A percentile compares a stretch with the other conserved stretches of the same genome.
Evolutionary conservation across 306 rosid species (phyloP).

Genomic region (Dryas drummondii): DNA sequence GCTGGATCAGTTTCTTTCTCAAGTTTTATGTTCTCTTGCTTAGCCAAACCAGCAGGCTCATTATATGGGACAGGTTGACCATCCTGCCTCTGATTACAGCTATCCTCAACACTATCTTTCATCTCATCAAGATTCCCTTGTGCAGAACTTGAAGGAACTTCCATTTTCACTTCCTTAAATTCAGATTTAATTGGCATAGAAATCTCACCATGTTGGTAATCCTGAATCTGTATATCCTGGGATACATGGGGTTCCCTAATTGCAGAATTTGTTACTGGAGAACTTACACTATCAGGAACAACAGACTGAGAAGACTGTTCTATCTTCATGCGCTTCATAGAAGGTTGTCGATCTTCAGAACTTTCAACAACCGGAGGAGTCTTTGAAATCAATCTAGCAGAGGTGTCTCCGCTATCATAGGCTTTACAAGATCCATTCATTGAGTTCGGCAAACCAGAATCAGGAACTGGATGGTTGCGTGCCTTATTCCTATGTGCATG

Average conservation of each 20-base stretch:
- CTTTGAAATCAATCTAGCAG: slow-evolving; percentile 50
- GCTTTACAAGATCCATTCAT: slow-evolving; percentile 59
- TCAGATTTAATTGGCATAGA: slow-evolving; percentile 57
- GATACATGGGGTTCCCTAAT: slow-evolving; percentile 45
- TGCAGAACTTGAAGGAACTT: slow-evolving; percentile 39
- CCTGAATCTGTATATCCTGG: slow-evolving; percentile 51
- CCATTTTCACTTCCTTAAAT: slow-evolving; percentile 59
- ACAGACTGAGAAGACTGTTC: slow-evolving; percentile 63
- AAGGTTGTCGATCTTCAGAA: slow-evolving; percentile 69
- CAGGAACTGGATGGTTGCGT: slow-evolving; percentile 34
- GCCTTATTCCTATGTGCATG: slow-evolving; percentile 39
- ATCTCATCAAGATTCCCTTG: slow-evolving; percentile 49
- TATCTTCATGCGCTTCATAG: slow-evolving; percentile 78
- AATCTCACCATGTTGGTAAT: slow-evolving; percentile 45
- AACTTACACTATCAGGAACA: slow-evolving; percentile 53
- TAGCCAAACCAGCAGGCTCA: slow-evolving; percentile 51
- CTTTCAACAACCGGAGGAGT: slow-evolving; percentile 45
- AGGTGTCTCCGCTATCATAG: slow-evolving; percentile 38
- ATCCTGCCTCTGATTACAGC: slow-evolving; percentile 39
- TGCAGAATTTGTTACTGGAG: slow-evolving; percentile 45
- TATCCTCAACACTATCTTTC: slow-evolving; percentile 48
- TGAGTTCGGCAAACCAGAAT: slow-evolving; percentile 51
- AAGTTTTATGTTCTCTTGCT: slow-evolving; percentile 56
- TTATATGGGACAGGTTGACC: slow-evolving; percentile 41
- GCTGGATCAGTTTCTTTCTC: slow-evolving; percentile 68